phyloP scores from a whole-genome alignment of 768 basidiomycete genomes.

The Lyophyllum semitale region DNA sequence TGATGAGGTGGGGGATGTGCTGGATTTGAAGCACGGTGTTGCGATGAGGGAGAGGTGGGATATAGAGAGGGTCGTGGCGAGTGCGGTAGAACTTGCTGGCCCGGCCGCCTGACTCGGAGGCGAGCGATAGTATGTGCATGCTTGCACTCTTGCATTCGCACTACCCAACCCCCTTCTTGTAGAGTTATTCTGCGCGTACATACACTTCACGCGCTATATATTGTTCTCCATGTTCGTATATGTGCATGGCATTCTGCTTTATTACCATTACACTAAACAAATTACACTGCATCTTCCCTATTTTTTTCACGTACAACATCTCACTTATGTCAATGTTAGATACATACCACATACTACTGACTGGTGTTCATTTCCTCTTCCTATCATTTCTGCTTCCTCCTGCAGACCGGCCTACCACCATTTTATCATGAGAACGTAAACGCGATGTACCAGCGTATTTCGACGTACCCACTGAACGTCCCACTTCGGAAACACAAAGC shows the following conservation, averaged over 20 bases:
- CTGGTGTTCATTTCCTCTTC: too few species aligned
- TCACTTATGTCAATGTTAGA: background rate
- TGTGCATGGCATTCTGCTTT: background rate
- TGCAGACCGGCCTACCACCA: slow-evolving; percentile 90
- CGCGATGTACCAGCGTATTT: slow-evolving; percentile 95
- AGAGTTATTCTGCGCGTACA: too few species aligned
- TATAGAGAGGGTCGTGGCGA: slow-evolving; percentile 68
- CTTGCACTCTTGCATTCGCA: background rate
- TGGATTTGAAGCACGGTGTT: slow-evolving; percentile 86
- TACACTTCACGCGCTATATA: too few species aligned
- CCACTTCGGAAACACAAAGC: slow-evolving; percentile 81
- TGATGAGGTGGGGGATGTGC: slow-evolving; percentile 87
- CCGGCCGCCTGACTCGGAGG: too few species aligned
- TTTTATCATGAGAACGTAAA: slow-evolving; percentile 99
- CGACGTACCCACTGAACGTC: slow-evolving; percentile 91
- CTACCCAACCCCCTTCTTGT: too few species aligned
- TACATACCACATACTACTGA: background rate
- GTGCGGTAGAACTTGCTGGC: slow-evolving; percentile 79
- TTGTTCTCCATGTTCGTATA: too few species aligned
- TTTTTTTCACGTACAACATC: background rate
- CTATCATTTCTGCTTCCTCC: background rate
- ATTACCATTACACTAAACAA: background rate
- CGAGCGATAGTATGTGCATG: too few species aligned
- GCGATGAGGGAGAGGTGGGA: slow-evolving; percentile 66
- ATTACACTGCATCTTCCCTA: background rate